These are phyloP conservation scores for Paraphaeosphaeria minitans DNA, from an alignment of 2,329 filamentous ascomycete species.

Conservation along the genomic window DNA sequence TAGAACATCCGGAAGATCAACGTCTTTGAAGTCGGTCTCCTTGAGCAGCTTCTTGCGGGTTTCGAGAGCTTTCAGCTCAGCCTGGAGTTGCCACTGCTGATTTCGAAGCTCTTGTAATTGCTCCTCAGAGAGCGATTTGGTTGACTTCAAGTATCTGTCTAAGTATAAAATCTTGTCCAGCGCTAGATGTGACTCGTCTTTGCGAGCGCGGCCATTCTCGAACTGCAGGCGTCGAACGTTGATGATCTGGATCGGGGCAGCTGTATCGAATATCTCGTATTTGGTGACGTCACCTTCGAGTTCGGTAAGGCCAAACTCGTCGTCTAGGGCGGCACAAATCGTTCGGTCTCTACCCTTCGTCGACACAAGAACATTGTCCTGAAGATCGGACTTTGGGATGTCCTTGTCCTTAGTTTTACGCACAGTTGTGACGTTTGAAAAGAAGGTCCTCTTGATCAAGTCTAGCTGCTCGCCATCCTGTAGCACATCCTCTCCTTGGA, in stretches of 20 bases:
- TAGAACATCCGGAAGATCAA: constrained; percentile 36
- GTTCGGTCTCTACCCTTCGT: constrained; percentile 64
- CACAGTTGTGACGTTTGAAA: constrained; percentile 54
- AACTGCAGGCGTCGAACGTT: constrained; percentile 84
- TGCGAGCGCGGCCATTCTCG: constrained; percentile 60
- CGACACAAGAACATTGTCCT: constrained; percentile 67
- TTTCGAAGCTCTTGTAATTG: constrained; percentile 68
- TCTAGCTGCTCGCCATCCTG: constrained; percentile 79
- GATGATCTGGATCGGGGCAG: constrained; percentile 86
- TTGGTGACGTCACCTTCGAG: constrained; percentile 53
- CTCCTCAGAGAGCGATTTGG: constrained; percentile 30
- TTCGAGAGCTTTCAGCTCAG: constrained; percentile 63
- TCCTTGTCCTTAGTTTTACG: constrained; percentile 47
- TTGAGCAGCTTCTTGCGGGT: constrained; percentile 51
- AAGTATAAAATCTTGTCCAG: constrained; percentile 84
- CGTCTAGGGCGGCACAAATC: constrained; percentile 84
- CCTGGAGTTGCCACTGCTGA: constrained; percentile 76
- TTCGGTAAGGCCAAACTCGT: constrained; percentile 80
- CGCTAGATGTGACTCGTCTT: constrained; percentile 65
- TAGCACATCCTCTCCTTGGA: constrained; percentile 71
- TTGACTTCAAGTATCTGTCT: constrained; percentile 71
- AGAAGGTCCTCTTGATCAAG: constrained; percentile 64
- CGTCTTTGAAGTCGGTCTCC: constrained; percentile 37
- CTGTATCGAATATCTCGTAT: constrained; percentile 55
- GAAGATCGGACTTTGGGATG: constrained; percentile 57